Percentiles rank a stretch among this genome's conserved stretches.
Conservation (phyloP, 2,329 filamentous ascomycete species). For the Leptoxyphium fumago region DNA sequence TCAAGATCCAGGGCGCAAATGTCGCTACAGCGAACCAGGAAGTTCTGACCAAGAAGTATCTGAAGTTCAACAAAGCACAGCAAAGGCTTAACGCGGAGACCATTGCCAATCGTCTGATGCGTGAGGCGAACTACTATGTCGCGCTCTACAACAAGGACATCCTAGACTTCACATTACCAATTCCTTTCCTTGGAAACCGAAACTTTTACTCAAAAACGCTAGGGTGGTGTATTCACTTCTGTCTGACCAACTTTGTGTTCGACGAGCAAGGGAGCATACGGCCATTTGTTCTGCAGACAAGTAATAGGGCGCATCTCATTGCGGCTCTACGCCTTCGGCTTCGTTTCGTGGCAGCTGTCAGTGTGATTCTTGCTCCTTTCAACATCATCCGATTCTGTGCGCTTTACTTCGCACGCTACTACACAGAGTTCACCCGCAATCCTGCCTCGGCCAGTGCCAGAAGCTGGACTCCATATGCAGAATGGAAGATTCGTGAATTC, state of each 20-base stretch:
- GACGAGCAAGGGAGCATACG: conserved; percentile 78
- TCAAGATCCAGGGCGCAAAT: conserved; percentile 71
- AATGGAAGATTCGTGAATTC: conserved; percentile 98
- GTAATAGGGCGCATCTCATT: conserved; percentile 64
- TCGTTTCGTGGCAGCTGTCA: conserved; percentile 69
- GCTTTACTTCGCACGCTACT: conserved; percentile 88
- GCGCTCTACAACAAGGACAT: conserved; percentile 96
- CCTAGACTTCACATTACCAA: conserved; percentile 67
- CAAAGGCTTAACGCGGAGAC: conserved; percentile 91
- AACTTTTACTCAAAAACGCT: conserved; percentile 81
- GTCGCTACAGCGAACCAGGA: conserved; percentile 60
- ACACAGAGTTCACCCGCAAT: conserved; percentile 94
- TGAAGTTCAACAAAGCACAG: conserved; percentile 41
- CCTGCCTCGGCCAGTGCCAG: conserved; percentile 74
- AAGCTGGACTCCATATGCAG: conserved; percentile 80
- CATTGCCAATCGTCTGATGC: conserved; percentile 93
- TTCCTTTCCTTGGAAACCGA: conserved; percentile 67
- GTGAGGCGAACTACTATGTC: conserved; percentile 91
- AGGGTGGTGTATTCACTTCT: conserved; percentile 82
- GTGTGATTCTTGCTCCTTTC: conserved; percentile 73
- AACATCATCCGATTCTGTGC: conserved; percentile 75
- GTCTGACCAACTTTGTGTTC: conserved; percentile 87
- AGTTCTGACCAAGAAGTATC: conserved; percentile 43
- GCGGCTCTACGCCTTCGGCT: conserved; percentile 65
- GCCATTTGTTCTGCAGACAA: conserved; percentile 70